Evolutionary conservation across 805 yeast species (phyloP).

Genomic region (Nakazawaea ambrosiae): DNA sequence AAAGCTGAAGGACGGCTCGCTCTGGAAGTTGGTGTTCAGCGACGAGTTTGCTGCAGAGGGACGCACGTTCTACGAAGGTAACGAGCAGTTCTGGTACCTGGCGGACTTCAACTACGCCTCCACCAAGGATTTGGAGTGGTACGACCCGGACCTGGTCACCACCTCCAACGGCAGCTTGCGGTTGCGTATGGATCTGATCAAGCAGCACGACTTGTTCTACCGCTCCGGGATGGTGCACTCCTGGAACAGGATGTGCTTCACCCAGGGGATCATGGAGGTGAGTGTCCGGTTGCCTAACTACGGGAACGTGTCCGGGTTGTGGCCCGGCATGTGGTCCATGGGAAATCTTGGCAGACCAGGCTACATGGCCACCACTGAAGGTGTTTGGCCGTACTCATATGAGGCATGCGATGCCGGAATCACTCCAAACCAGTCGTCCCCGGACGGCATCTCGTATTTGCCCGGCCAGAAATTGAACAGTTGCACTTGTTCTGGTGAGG

Average conservation of each 20-base stretch:
- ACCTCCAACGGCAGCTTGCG: constrained; percentile 34
- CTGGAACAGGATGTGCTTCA: constrained; percentile 41
- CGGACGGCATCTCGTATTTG: constrained; percentile 39
- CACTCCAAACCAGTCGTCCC: constrained; percentile 40
- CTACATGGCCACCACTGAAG: constrained; percentile 39
- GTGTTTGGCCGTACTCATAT: constrained; percentile 45
- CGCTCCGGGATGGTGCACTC: constrained; percentile 41
- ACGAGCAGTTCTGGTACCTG: constrained; percentile 41
- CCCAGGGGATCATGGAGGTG: constrained; percentile 36
- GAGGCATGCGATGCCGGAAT: constrained; percentile 43
- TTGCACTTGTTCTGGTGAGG: constrained; percentile 38
- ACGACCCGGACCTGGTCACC: constrained; percentile 40
- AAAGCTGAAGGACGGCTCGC: constrained; percentile 25
- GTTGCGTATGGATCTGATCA: constrained; percentile 33
- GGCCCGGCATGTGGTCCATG: constrained; percentile 47
- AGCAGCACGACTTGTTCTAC: constrained; percentile 36
- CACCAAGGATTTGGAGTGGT: constrained; percentile 44
- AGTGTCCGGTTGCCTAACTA: constrained; percentile 36
- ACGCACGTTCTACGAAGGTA: constrained; percentile 38
- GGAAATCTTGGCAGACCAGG: constrained; percentile 46
- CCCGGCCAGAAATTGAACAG: constrained; percentile 38
- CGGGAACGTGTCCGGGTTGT: constrained; percentile 35
- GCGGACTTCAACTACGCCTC: constrained; percentile 39
- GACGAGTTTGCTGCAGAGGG: constrained; percentile 44
- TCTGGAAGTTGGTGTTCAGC: constrained; percentile 36